Conservation (phyloP, 2,329 filamentous ascomycete genomes). For the Cladorrhinum sp. region DNA sequence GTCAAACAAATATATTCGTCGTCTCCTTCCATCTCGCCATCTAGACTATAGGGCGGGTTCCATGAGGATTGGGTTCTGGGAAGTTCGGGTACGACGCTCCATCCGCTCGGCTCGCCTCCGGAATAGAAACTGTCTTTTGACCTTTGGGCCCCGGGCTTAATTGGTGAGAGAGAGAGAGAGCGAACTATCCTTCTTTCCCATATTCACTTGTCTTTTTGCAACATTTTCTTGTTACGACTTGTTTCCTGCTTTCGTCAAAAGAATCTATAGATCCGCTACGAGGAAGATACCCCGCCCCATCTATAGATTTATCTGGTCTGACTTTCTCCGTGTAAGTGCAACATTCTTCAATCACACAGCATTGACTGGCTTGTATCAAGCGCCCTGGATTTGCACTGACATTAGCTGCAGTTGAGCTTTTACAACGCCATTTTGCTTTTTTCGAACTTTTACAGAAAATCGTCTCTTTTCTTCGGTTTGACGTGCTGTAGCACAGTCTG, state of each 20-base stretch:
- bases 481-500: neutral
- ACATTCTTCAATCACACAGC: neutral
- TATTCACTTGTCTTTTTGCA: neutral
- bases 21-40: neutral
- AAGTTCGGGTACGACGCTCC: constrained; percentile 8
- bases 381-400: neutral
- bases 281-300: constrained; percentile 5
- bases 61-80: constrained; percentile 12
- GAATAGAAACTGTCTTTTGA: constrained; percentile 7
- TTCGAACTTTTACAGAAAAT: neutral
- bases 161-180: neutral
- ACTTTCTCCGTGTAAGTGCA: constrained; percentile 4
- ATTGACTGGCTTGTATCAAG: neutral
- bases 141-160: neutral
- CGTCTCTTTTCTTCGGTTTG: neutral
- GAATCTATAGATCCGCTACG: constrained; percentile 4
- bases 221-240: neutral
- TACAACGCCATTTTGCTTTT: neutral
- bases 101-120: constrained; percentile 5
- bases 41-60: constrained; percentile 5
- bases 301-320: constrained; percentile 1
- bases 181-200: neutral
- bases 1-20: constrained; percentile 9
- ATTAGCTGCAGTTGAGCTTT: neutral
- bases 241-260: neutral